Evolutionary conservation across 2,329 filamentous ascomycete genomes (phyloP).

Genomic region (Epichloe typhina): DNA sequence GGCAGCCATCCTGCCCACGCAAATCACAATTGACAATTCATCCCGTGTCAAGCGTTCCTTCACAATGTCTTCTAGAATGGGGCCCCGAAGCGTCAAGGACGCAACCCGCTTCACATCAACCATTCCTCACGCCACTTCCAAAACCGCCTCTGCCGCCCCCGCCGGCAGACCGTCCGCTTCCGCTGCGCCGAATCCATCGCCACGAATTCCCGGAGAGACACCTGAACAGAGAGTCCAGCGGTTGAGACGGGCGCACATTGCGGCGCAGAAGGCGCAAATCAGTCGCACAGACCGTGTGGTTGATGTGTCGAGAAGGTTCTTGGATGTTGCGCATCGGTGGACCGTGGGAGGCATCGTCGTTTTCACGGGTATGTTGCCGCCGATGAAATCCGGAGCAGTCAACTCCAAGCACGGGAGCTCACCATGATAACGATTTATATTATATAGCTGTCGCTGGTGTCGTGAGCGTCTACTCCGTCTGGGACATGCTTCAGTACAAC

Average conservation of each 20-base stretch:
- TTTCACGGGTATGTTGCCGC: slow-evolving; percentile 37
- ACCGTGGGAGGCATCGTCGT: slow-evolving; percentile 41
- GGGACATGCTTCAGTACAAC: slow-evolving; percentile 50
- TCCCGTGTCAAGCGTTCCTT: neutral
- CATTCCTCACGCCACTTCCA: slow-evolving; percentile 51
- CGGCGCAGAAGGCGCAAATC: slow-evolving; percentile 45
- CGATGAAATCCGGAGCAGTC: neutral
- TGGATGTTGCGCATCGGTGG: slow-evolving; percentile 43
- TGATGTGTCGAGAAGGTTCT: slow-evolving; percentile 32
- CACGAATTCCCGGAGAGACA: slow-evolving; percentile 38
- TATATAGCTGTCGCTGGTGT: slow-evolving; percentile 37
- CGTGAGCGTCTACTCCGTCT: slow-evolving; percentile 44
- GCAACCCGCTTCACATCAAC: slow-evolving; percentile 56
- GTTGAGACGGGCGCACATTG: slow-evolving; percentile 52
- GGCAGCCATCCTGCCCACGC: neutral
- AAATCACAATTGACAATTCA: neutral
- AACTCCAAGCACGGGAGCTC: too few species aligned
- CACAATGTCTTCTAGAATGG: slow-evolving; percentile 28
- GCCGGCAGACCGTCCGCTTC: slow-evolving; percentile 15
- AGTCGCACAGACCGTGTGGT: slow-evolving; percentile 39
- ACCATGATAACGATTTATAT: too few species aligned
- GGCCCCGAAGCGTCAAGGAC: slow-evolving; percentile 59
- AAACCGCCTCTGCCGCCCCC: slow-evolving; percentile 29
- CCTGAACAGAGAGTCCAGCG: slow-evolving; percentile 57
- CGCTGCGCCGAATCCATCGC: slow-evolving; percentile 13